Base-by-base conservation (phyloP, 805 yeast genomes). In the Candida chauliodis region DNA sequence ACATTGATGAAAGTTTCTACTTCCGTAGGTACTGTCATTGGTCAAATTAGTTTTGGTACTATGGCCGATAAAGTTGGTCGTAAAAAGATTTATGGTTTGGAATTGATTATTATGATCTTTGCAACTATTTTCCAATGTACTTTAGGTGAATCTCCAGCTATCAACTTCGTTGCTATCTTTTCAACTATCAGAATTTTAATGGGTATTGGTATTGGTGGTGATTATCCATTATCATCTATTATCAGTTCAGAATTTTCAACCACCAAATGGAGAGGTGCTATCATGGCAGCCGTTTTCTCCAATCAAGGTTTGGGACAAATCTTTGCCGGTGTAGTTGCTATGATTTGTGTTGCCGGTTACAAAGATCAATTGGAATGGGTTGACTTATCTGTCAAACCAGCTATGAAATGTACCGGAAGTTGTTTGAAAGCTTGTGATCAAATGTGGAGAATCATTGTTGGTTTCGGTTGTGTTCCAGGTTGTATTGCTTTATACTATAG, bases 131-230 rank as follows among this genome's bases (percentile, higher is more conserved):
- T 82, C 47, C 96, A 88, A 71, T 81, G 91, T 69, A 63, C 75
- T 44, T 48, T 82, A 32, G 96, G 95, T 54, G 53, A 61, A 8
- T 77, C 95, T 18, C 76, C 85, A 18, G 93, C 82, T 48, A 66
- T 87, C 44, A 74, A 71, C 55, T 83, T 87, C 54, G 76, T 78
- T 40, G 95, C 93, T 30, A 72, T 86, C 36, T 71, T 89, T 46
- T 66, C 81, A 8, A 80, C 83, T 55, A 81, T 79, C 69, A 84
- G 96, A 78, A 81, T 88, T 49, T 56, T 88, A 46, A 83, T 81
- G 87, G 96, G 96, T 74, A 82, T 89, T 53, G 96, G 96, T 79
- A 89, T 88, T 52, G 96, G 96, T 71, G 96, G 96, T 75, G 96
- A 88, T 70, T 88, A 88, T 63, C 96, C 96, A 50, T 74, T 89